phyloP scores from a whole-genome alignment of 2,329 filamentous ascomycete genomes.

The Diaporthe batatas region DNA sequence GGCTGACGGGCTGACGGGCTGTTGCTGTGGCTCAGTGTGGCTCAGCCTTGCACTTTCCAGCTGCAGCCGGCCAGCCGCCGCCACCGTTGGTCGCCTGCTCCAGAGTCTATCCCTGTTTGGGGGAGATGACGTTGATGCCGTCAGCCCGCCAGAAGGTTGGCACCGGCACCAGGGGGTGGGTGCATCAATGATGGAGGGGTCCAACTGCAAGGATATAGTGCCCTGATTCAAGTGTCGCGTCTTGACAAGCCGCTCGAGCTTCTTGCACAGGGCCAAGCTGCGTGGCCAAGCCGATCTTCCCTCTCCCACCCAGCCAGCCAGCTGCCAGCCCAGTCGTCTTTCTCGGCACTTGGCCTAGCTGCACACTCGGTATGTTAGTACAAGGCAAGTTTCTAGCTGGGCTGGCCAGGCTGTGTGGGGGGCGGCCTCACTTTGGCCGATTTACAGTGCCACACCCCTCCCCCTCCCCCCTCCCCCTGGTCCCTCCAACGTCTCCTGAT shows the following conservation, averaged over 20 bases:
- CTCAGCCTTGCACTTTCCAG: constrained; percentile 26
- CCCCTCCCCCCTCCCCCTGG: constrained; percentile 3
- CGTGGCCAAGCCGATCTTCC: constrained; percentile 13
- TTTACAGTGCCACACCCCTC: constrained; percentile 23
- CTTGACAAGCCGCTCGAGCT: constrained; percentile 11
- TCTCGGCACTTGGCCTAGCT: constrained; percentile 14
- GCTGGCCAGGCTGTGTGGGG: constrained; percentile 12
- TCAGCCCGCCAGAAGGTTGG: not conserved
- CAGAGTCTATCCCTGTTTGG: constrained; percentile 11
- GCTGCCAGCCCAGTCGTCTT: constrained; percentile 12
- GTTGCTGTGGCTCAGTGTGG: constrained; percentile 27
- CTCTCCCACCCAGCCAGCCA: not conserved
- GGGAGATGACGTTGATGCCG: constrained; percentile 24
- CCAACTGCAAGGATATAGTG: not conserved
- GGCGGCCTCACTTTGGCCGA: constrained; percentile 16
- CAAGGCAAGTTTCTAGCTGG: no score
- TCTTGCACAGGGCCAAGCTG: constrained; percentile 13
- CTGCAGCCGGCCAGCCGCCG: constrained; percentile 3
- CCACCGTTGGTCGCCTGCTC: not conserved
- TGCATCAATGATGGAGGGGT: constrained; percentile 15
- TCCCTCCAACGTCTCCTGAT: constrained; percentile 22
- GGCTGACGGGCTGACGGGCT: not conserved
- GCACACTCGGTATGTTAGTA: no score
- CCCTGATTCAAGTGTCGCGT: constrained; percentile 29
- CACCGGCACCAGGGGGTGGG: constrained; percentile 13